phyloP scores from a whole-genome alignment of 164 flowering plant genomes.

The Litsea cubeba region DNA sequence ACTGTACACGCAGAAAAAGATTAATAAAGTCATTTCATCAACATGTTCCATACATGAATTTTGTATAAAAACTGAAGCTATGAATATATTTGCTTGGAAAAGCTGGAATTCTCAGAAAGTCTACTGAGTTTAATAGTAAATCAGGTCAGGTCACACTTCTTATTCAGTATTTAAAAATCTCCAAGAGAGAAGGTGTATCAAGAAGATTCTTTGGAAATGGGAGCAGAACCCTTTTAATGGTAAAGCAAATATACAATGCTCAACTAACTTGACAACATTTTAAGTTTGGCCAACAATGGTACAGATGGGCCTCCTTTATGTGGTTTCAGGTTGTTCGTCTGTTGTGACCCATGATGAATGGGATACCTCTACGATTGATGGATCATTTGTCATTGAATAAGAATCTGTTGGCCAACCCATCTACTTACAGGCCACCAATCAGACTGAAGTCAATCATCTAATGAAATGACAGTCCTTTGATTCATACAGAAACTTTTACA shows the following conservation, averaged over 20 bases:
- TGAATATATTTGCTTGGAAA: neutral
- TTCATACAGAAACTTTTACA: too few species aligned
- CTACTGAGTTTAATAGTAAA: neutral
- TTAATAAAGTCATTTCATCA: neutral
- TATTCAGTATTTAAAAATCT: too few species aligned
- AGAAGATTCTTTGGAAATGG: neutral
- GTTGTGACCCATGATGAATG: neutral
- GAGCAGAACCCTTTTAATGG: too few species aligned
- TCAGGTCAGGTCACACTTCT: neutral
- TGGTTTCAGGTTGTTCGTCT: neutral
- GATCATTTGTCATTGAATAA: too few species aligned
- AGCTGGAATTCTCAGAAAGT: neutral
- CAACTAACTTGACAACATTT: too few species aligned
- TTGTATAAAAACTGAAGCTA: neutral
- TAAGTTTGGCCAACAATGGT: neutral
- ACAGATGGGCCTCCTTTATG: neutral
- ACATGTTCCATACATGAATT: neutral
- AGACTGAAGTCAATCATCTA: too few species aligned
- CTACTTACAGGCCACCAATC: too few species aligned
- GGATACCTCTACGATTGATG: neutral
- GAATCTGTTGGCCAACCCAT: too few species aligned
- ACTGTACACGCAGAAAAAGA: slow-evolving; percentile 33
- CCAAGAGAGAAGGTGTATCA: neutral
- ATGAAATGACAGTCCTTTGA: too few species aligned
- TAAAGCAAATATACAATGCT: neutral